Percentiles rank a stretch among this genome's conserved stretches.
These are phyloP conservation scores for Debaryomyces subglobosus DNA, from an alignment of 1,139 yeast species.

Conservation along the genomic window DNA sequence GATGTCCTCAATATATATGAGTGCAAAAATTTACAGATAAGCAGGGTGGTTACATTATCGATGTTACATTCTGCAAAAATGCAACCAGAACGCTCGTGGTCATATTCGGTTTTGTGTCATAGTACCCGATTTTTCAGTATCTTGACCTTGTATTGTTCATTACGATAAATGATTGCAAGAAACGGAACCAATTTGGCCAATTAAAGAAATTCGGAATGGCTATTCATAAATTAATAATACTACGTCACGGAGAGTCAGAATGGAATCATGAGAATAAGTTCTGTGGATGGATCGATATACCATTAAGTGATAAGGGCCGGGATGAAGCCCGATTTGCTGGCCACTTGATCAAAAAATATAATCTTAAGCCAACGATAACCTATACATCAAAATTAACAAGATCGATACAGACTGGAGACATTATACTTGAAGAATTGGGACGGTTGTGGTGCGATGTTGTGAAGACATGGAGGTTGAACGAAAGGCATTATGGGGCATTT, in stretches of 20 bases:
- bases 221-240: slow-evolving; percentile 47
- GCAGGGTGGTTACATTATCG: slow-evolving; percentile 5
- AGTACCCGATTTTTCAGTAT: neutral
- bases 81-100: slow-evolving; percentile 2
- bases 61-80: slow-evolving; percentile 8
- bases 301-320: slow-evolving; percentile 61
- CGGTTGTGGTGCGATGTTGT: slow-evolving; percentile 50
- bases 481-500: slow-evolving; percentile 76
- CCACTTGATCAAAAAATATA: slow-evolving; percentile 42
- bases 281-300: slow-evolving; percentile 86
- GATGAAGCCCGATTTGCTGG: slow-evolving; percentile 67
- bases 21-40: neutral
- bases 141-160: neutral
- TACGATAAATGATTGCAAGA: neutral
- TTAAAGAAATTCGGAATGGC: slow-evolving; percentile 8
- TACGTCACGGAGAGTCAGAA: slow-evolving; percentile 78
- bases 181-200: neutral
- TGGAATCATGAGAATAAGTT: slow-evolving; percentile 72
- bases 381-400: slow-evolving; percentile 69
- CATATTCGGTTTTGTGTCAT: neutral
- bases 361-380: slow-evolving; percentile 54
- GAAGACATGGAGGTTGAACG: slow-evolving; percentile 73
- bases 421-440: slow-evolving; percentile 52
- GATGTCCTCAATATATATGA: neutral
- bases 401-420: slow-evolving; percentile 66